Percentiles rank a stretch among this genome's conserved stretches.
Evolutionary conservation across 495 filamentous ascomycete species (phyloP).

Genomic region (Echria macrotheca): DNA sequence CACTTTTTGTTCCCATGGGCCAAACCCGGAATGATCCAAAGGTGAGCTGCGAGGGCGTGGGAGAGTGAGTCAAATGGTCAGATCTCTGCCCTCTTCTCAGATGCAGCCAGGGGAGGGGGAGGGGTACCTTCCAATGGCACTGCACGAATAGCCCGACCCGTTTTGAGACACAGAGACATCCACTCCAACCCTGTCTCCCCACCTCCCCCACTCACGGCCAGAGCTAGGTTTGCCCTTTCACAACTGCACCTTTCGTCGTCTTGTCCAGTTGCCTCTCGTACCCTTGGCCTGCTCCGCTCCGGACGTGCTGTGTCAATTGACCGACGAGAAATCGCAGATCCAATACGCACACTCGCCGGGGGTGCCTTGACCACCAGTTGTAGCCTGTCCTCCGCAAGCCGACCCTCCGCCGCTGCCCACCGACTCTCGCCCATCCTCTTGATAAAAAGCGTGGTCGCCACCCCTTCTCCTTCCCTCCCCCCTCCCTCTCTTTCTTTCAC

Average conservation of each 20-base stretch:
- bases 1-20: not conserved
- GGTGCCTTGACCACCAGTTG: constrained; percentile 11
- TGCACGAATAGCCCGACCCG: constrained; percentile 2
- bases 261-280: constrained; percentile 11
- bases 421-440: constrained; percentile 11
- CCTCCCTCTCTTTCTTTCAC: constrained; percentile 21
- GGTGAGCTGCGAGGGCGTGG: constrained; percentile 5
- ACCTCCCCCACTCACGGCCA: constrained; percentile 18
- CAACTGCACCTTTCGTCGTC: constrained; percentile 6
- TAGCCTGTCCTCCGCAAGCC: constrained; percentile 5
- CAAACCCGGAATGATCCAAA: constrained; percentile 1
- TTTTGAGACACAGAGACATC: not conserved
- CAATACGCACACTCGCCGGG: constrained; percentile 7
- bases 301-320: constrained; percentile 20
- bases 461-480: constrained; percentile 13
- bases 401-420: constrained; percentile 5
- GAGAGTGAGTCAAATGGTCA: constrained; percentile 2
- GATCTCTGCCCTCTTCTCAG: constrained; percentile 1
- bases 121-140: not conserved
- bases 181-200: constrained; percentile 7
- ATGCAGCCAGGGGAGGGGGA: not conserved
- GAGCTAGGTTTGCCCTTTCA: constrained; percentile 7
- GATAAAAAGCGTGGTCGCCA: constrained; percentile 24
- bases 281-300: constrained; percentile 23
- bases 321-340: constrained; percentile 21